Percentiles rank a stretch among this genome's conserved stretches.
Conservation (phyloP, 2,329 filamentous ascomycete genomes). For the Colletotrichum noveboracense region DNA sequence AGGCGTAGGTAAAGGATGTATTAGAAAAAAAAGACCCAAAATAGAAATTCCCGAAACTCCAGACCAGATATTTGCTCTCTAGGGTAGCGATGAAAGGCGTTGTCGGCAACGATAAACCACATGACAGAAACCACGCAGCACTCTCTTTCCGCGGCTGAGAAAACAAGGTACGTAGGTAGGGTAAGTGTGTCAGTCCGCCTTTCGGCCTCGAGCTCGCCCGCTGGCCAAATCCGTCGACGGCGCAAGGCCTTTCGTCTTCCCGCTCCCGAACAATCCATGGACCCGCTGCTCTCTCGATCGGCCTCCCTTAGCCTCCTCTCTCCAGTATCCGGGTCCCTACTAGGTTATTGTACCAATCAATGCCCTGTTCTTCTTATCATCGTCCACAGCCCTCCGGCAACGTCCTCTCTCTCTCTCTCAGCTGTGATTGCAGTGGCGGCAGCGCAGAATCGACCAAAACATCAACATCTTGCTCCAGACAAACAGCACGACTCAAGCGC, state of each 20-base stretch:
- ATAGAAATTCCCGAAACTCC: slow-evolving; percentile 51
- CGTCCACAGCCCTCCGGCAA: not conserved
- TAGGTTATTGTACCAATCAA: not conserved
- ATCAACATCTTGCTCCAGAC: not conserved
- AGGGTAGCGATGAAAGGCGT: slow-evolving; percentile 24
- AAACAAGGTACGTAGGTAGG: not conserved
- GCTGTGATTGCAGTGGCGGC: not conserved
- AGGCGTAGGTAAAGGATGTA: slow-evolving; percentile 30
- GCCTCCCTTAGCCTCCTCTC: not conserved
- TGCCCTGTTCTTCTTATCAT: not conserved
- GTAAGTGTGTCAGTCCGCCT: not conserved
- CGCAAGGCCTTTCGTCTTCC: not conserved
- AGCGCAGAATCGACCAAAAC: slow-evolving; percentile 8
- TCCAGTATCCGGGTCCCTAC: not conserved
- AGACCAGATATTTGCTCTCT: slow-evolving; percentile 49
- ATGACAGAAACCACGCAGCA: slow-evolving; percentile 4
- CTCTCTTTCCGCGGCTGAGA: not conserved
- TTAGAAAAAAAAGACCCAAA: slow-evolving; percentile 42
- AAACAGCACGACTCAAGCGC: not conserved
- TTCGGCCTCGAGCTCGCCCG: not conserved
- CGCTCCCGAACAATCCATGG: not conserved
- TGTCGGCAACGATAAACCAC: slow-evolving; percentile 13
- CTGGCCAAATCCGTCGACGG: not conserved
- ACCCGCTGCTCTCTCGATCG: not conserved
- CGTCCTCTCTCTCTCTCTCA: not conserved